Evolutionary conservation across 495 filamentous ascomycete species (phyloP), one percentile per base, ranked within the genome.

Genomic region (Articulospora tetracladia): DNA sequence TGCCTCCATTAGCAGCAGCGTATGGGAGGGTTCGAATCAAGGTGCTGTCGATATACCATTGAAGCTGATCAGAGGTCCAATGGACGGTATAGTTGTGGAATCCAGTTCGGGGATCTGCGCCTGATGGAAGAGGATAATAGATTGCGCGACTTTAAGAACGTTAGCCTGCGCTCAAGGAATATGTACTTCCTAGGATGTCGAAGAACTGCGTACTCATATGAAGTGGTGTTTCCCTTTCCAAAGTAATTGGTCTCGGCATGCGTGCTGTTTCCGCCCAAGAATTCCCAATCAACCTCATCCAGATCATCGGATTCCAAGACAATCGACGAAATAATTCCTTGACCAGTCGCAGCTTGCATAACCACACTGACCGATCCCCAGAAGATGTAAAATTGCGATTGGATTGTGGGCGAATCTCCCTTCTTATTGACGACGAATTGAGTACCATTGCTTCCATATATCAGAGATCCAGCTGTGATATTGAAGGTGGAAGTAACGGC

Each of bases 221-320:
- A 60, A 22, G 77, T 76, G 7, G 74, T 79, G 46, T 90, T 92
- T 36, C 90, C 91, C 70, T 94, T 93, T 66, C 92, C 91, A 64
- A 92, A 96, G 68, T 91, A 96, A 74, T 95, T 95, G 75, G 79
- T 92, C 66, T 89, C 83, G 17, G 83, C 89, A 24, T 79, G 68
- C 47, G 74, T 76, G 44, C 73, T 69, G 64, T 90, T 83, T 27
- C 79, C 83, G 49, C 90, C 89, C 20, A 90, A 79, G 76, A 89
- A 93, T 69, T 93, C 92, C 87, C 88, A 93, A 71, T 96, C 92
- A 57, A 97, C 87, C 69, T 97, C 92, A 68, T 97, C 92, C 20
- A 95, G 77, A 64, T 89, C 85, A 64, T 95, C 92, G 30, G 89
- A 92, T 65, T 91, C 82, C 66, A 93, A 77, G 41, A 95, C 90